Evolutionary conservation across 495 filamentous ascomycete genomes (phyloP).

Genomic region (Talaromyces wortmannii): DNA sequence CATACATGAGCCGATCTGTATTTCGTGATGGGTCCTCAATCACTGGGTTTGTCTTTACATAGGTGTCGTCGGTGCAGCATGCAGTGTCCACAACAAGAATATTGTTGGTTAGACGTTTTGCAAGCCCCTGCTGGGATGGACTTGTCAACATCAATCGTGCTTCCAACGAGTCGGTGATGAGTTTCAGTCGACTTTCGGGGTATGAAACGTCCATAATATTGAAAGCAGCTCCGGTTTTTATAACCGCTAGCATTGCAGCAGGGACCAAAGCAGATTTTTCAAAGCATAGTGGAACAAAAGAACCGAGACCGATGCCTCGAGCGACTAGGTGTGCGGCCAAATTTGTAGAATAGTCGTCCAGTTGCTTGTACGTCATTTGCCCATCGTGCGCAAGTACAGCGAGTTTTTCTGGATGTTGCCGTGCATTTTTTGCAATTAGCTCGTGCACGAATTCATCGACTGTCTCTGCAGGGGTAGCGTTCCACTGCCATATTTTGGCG

Average conservation of each 20-base stretch:
- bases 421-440: conserved; percentile 7
- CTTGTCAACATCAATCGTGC: conserved; percentile 15
- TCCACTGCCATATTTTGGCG: conserved; percentile 12
- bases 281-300: conserved; percentile 36
- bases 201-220: conserved; percentile 35
- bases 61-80: conserved; percentile 11
- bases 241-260: conserved; percentile 31
- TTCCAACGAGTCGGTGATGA: conserved; percentile 11
- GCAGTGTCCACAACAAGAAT: conserved; percentile 29
- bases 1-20: conserved; percentile 6
- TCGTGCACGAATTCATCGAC: conserved; percentile 20
- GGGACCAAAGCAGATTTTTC: conserved; percentile 31
- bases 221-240: conserved; percentile 42
- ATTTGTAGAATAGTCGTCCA: not conserved
- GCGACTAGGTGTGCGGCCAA: conserved; percentile 18
- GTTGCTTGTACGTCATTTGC: conserved; percentile 12
- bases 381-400: conserved; percentile 16
- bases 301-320: conserved; percentile 19
- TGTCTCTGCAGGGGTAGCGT: conserved; percentile 5
- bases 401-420: not conserved
- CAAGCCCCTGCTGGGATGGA: not conserved
- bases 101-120: conserved; percentile 19
- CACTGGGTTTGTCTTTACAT: not conserved
- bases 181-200: conserved; percentile 31
- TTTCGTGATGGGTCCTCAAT: not conserved